Evolutionary conservation across 352 stramenopile species (phyloP).

Genomic region (Globisporangium solare): DNA sequence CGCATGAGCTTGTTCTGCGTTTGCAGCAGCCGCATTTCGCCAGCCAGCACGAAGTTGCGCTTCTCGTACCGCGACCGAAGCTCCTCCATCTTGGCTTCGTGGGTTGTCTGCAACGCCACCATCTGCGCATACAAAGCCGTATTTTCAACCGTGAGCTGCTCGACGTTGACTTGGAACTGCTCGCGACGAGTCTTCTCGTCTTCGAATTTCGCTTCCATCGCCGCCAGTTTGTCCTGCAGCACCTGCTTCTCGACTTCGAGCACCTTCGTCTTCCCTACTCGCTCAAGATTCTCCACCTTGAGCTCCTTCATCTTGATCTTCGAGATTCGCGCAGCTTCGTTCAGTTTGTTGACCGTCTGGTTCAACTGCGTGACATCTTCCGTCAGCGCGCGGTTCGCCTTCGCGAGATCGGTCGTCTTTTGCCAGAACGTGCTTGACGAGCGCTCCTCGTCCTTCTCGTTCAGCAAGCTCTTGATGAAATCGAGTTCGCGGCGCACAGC

Average conservation of each 20-base stretch:
- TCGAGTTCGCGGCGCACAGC: constrained; percentile 63
- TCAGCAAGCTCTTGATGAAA: constrained; percentile 63
- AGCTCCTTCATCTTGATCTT: constrained; percentile 45
- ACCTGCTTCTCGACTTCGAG: constrained; percentile 76
- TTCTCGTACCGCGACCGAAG: constrained; percentile 62
- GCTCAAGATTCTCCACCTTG: constrained; percentile 46
- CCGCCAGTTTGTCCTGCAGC: constrained; percentile 53
- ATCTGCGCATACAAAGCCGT: constrained; percentile 84
- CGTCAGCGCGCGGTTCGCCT: constrained; percentile 68
- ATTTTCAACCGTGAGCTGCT: constrained; percentile 84
- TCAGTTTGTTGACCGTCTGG: constrained; percentile 61
- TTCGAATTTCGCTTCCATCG: constrained; percentile 70
- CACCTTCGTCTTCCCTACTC: constrained; percentile 52
- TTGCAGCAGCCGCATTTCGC: constrained; percentile 74
- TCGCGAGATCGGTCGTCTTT: constrained; percentile 81
- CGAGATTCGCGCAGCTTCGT: constrained; percentile 60
- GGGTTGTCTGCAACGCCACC: constrained; percentile 75
- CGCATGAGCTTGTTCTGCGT: constrained; percentile 75
- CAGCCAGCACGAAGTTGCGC: constrained; percentile 57
- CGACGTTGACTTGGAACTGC: constrained; percentile 84
- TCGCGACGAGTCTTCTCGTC: constrained; percentile 77
- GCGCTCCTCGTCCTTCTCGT: constrained; percentile 69
- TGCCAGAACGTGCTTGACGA: constrained; percentile 81
- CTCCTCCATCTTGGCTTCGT: constrained; percentile 83
- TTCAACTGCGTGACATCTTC: constrained; percentile 64